phyloP scores from a whole-genome alignment of 768 basidiomycete species.

The Ramaria sp. region DNA sequence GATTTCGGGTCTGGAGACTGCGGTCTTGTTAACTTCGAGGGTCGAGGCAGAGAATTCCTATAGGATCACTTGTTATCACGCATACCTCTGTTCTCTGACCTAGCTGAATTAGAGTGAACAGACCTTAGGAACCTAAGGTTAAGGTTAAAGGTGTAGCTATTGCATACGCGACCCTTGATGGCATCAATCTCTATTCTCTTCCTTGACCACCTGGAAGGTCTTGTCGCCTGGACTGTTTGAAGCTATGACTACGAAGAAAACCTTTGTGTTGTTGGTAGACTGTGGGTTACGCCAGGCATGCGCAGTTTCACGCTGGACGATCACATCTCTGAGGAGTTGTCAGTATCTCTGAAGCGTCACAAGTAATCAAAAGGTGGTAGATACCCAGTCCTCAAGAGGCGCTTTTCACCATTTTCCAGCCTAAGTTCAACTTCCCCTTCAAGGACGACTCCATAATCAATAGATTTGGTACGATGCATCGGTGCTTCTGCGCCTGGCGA shows the following conservation, averaged over 20 bases:
- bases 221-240: not conserved
- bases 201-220: too few relatives aligned
- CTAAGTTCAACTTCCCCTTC: constrained; percentile 3
- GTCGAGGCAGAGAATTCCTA: too few relatives aligned
- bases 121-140: too few relatives aligned
- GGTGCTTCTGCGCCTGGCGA: not conserved
- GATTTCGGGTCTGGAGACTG: too few relatives aligned
- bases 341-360: not conserved
- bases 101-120: too few relatives aligned
- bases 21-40: too few relatives aligned
- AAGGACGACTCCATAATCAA: constrained; percentile 1
- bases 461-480: not conserved
- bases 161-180: too few relatives aligned
- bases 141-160: too few relatives aligned
- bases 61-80: too few relatives aligned
- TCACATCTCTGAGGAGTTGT: constrained; percentile 3
- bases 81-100: too few relatives aligned
- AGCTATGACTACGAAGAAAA: not conserved
- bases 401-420: not conserved
- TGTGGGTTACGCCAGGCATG: not conserved
- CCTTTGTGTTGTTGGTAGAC: not conserved
- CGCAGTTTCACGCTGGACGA: constrained; percentile 3
- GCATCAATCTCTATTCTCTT: too few relatives aligned
- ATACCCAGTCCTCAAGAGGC: not conserved
- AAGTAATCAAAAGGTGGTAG: not conserved